Evolutionary conservation across 257 asterid genomes (phyloP), one percentile per base, ranked within the genome.

Genomic region (Nicotiana noctiflora): DNA sequence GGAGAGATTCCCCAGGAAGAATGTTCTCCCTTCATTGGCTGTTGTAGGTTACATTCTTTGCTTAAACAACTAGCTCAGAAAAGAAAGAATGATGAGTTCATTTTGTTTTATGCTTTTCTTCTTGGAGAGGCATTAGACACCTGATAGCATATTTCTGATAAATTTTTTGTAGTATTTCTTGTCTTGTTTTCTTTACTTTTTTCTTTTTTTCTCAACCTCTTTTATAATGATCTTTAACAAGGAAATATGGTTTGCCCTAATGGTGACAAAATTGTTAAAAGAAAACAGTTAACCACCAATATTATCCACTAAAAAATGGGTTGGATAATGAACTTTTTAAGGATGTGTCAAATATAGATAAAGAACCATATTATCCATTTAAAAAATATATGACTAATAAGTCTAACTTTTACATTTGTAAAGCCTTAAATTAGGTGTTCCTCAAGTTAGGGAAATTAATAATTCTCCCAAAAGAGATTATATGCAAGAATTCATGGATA

Each of bases 1-100:
- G 40, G 76, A 8, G 59, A 32, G n/a, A 78, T 12, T 46, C 37
- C 62, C 2, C 8, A 59, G 37, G 25, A 51, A 64, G 44, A 56
- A 23, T 17, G 11, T 6, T 40, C 18, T 15, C 27, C 23, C 57
- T 37, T 60, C 6, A 29, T 29, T 84, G 74, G 17, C 4, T 4
- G 18, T 61, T 12, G 31, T 4, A 59, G 9, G 37, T 2, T 3
- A 2, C 13, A 15, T 25, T n/a, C 77, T 82, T 85, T 75, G 21
- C 85, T 82, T 84, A 65, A 56, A 32, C 61, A 25, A 29, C 78
- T 44, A 27, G 25, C 59, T 21, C 37, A 60, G 32, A 53, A 31
- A 77, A 51, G 44, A 7, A 3, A 53, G 40, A 34, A 34, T 34
- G 7, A 34, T 34, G 40, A 52, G 31, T 29, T 57, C 11, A 61